These are phyloP conservation scores for Coemansia sp. DNA, from an alignment of 192 early-diverging fungal genomes.

Conservation along the genomic window DNA sequence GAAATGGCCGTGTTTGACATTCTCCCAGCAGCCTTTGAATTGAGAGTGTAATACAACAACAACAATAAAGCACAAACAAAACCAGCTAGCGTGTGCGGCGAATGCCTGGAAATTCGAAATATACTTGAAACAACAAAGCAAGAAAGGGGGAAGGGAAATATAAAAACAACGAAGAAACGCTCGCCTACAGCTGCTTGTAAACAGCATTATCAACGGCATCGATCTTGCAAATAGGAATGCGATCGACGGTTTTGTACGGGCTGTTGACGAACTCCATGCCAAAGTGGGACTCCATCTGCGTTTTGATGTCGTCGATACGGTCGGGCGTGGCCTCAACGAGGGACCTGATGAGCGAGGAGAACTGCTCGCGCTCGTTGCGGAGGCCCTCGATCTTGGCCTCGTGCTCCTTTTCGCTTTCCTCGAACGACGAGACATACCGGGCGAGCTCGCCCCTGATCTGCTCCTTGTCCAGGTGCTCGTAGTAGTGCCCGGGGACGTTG, in stretches of 20 bases:
- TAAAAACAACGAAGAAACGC: background rate
- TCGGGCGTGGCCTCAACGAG: conserved; percentile 16
- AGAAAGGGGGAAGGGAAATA: background rate
- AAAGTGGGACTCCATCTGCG: conserved; percentile 19
- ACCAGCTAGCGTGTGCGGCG: too few species aligned
- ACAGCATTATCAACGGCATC: conserved; percentile 31
- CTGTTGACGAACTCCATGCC: conserved; percentile 51
- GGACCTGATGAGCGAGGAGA: conserved; percentile 22
- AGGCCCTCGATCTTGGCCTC: conserved; percentile 10
- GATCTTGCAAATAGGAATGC: conserved; percentile 27
- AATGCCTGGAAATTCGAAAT: background rate
- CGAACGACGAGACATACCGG: conserved; percentile 1
- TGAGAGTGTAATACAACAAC: background rate
- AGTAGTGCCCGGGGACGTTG: conserved; percentile 38
- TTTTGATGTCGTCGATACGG: conserved; percentile 27
- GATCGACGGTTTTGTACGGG: conserved; percentile 38
- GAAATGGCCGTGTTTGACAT: conserved; percentile 48
- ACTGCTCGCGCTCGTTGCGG: conserved; percentile 21
- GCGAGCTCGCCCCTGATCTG: conserved; percentile 8
- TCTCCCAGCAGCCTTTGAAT: background rate
- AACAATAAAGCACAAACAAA: background rate
- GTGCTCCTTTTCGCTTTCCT: conserved; percentile 30
- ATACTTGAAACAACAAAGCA: background rate
- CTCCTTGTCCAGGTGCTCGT: conserved; percentile 17
- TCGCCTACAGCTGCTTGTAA: conserved; percentile 42